Evolutionary conservation across 1,139 yeast species (phyloP).

Genomic region (Suhomyces chickasaworum): DNA sequence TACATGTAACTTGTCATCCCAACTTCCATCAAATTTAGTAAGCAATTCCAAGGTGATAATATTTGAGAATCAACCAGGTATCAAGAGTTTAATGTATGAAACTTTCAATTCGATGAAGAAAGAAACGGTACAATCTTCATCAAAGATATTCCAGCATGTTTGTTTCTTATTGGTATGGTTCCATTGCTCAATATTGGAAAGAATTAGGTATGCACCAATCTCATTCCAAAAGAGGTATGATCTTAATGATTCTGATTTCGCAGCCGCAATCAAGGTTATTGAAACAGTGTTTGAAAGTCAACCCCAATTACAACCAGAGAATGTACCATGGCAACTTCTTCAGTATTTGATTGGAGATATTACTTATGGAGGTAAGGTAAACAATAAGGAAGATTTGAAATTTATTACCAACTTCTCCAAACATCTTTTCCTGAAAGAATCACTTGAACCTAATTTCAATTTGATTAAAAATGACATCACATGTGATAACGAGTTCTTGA

Average conservation of each 20-base stretch:
- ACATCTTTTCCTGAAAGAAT: slow-evolving; percentile 27
- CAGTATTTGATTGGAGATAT: slow-evolving; percentile 53
- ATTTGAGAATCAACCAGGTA: slow-evolving; percentile 64
- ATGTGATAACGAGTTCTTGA: slow-evolving; percentile 20
- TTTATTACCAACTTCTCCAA: slow-evolving; percentile 31
- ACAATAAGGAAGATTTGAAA: slow-evolving; percentile 44
- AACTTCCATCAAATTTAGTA: slow-evolving; percentile 58
- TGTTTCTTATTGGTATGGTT: slow-evolving; percentile 67
- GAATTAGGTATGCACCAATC: slow-evolving; percentile 59
- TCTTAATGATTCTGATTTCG: slow-evolving; percentile 73
- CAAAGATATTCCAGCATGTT: slow-evolving; percentile 51
- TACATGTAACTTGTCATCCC: slow-evolving; percentile 55
- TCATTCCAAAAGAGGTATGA: slow-evolving; percentile 68
- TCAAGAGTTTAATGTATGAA: slow-evolving; percentile 52
- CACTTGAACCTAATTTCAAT: slow-evolving; percentile 33
- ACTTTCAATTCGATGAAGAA: slow-evolving; percentile 35
- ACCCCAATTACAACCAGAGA: slow-evolving; percentile 44
- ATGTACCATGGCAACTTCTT: slow-evolving; percentile 61
- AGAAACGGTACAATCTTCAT: slow-evolving; percentile 24
- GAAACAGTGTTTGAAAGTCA: slow-evolving; percentile 20
- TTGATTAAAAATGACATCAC: slow-evolving; percentile 32
- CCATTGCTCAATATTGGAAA: slow-evolving; percentile 63
- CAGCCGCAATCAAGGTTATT: slow-evolving; percentile 50
- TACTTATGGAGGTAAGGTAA: slow-evolving; percentile 77
- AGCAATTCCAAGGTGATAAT: slow-evolving; percentile 53